Evolutionary conservation across 2,329 filamentous ascomycete genomes (phyloP).

Genomic region (Chrysoporthe cubensis): DNA sequence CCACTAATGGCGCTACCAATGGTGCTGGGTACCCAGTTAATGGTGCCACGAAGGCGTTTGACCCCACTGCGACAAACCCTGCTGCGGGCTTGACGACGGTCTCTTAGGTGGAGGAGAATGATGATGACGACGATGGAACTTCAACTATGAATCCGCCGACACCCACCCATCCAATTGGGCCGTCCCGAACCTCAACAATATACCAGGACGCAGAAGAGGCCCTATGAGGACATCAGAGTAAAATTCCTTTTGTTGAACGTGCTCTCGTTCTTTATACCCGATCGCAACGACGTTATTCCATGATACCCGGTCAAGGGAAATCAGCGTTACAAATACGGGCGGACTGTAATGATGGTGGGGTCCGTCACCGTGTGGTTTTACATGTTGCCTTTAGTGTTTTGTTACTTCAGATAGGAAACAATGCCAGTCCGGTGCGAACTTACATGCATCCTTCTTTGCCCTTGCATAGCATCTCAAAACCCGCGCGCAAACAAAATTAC

Average conservation of each 20-base stretch:
- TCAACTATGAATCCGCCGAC: background rate
- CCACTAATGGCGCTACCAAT: slow-evolving; percentile 32
- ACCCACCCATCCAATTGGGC: background rate
- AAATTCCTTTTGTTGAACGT: slow-evolving; percentile 18
- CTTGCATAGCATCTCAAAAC: background rate
- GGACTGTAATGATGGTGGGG: slow-evolving; percentile 11
- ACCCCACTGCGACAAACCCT: slow-evolving; percentile 5
- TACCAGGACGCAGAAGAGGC: slow-evolving; percentile 18
- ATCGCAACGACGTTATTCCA: slow-evolving; percentile 12
- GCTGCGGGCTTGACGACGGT: slow-evolving; percentile 13
- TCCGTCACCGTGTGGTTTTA: background rate
- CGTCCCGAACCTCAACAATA: slow-evolving; percentile 17
- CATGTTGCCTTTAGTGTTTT: background rate
- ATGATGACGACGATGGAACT: slow-evolving; percentile 4
- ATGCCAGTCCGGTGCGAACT: background rate
- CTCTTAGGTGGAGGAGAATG: background rate
- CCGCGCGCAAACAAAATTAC: background rate
- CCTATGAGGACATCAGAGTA: background rate
- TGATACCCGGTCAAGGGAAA: slow-evolving; percentile 26
- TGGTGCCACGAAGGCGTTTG: slow-evolving; percentile 25
- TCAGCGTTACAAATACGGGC: slow-evolving; percentile 5
- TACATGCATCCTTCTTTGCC: background rate
- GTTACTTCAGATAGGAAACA: slow-evolving; percentile 3
- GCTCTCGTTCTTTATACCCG: slow-evolving; percentile 25
- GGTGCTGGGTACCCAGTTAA: slow-evolving; percentile 20